Evolutionary conservation across 169 alveolate genomes (phyloP), one percentile per base, ranked within the genome.

Genomic region (Plasmodium yoelii): DNA sequence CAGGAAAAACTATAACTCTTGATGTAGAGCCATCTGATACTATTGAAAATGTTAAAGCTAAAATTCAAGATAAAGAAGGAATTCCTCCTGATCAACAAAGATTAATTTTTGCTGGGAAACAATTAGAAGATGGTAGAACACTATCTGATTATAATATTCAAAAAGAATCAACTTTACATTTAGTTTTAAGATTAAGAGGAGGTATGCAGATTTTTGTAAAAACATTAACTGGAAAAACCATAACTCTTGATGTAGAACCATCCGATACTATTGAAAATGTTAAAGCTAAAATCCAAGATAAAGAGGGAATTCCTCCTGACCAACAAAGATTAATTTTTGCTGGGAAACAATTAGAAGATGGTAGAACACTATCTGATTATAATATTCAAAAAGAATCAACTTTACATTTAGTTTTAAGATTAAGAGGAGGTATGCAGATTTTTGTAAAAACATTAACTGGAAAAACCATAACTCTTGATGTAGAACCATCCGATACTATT

Each of bases 11-110:
- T 64, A 96, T 98, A 70, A 97, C 99, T 42, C 95, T 98, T 19
- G 99, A 97, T 74, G 99, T 98, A 57, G 99, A 97, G 92, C 97
- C 99, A 74, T 93, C 98, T 24, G 99, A 97, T 92, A 96, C 99
- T 19, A 98, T 98, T 93, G 99, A 98, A 86, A 97, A 97, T 93
- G 99, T 98, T 65, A 98, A 98, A 96, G 99, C 99, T 44, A 97
- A 98, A 95, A 98, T 98, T 75, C 98, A 97, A 80, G 99, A 98
- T 92, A 97, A 98, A 93, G 99, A 98, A 93, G 99, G 99, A 1
- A 97, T 98, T 73, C 99, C 99, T 15, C 99, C 99, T 19, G 99
- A 98, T 95, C 99, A 98, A 95, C 99, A 99, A 93, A 98, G 99
- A 92, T 95, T 99, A 87, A 99, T 99, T 93, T 98, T 98, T 92